phyloP scores from a whole-genome alignment of 257 asterid genomes.

The Ehretia macrophylla region DNA sequence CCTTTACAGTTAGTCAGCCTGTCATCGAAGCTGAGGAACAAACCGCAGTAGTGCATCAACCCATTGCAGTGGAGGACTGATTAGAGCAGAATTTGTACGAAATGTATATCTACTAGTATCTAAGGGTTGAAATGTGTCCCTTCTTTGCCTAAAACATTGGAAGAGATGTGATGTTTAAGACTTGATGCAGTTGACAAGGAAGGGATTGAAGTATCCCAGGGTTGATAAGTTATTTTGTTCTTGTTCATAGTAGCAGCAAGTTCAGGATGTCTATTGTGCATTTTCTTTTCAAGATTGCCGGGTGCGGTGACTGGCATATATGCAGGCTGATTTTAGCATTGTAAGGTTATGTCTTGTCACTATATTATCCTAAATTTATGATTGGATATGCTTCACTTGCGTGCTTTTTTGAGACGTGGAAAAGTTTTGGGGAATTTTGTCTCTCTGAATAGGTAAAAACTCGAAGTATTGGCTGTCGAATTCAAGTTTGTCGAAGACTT shows the following conservation, averaged over 20 bases:
- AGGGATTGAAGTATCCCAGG: slow-evolving; percentile 8
- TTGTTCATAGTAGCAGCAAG: slow-evolving; percentile 24
- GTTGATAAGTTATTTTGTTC: slow-evolving; percentile 19
- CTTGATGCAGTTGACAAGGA: slow-evolving; percentile 12
- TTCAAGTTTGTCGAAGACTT: slow-evolving; percentile 10
- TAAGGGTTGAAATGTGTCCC: slow-evolving; percentile 7
- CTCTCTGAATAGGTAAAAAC: slow-evolving; percentile 13
- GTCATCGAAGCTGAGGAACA: not conserved
- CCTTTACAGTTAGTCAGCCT: not conserved
- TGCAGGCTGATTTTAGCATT: slow-evolving; percentile 16
- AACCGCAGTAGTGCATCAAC: slow-evolving; percentile 3
- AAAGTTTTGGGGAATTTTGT: slow-evolving; percentile 19
- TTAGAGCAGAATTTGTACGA: slow-evolving; percentile 10
- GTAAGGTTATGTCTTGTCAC: slow-evolving; percentile 9
- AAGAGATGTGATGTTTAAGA: slow-evolving; percentile 21
- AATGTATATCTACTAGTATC: slow-evolving; percentile 16
- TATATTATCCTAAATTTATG: slow-evolving; percentile 14
- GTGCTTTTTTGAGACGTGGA: slow-evolving; percentile 12
- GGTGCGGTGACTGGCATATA: slow-evolving; percentile 16
- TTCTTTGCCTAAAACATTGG: slow-evolving; percentile 13
- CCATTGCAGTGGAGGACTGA: slow-evolving; percentile 19
- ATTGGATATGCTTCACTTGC: slow-evolving; percentile 14
- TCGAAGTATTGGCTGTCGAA: slow-evolving; percentile 23
- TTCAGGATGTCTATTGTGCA: slow-evolving; percentile 17
- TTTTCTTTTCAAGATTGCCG: slow-evolving; percentile 21